Evolutionary conservation across 306 rosid genomes (phyloP).

Genomic region (Ormosia emarginata): DNA sequence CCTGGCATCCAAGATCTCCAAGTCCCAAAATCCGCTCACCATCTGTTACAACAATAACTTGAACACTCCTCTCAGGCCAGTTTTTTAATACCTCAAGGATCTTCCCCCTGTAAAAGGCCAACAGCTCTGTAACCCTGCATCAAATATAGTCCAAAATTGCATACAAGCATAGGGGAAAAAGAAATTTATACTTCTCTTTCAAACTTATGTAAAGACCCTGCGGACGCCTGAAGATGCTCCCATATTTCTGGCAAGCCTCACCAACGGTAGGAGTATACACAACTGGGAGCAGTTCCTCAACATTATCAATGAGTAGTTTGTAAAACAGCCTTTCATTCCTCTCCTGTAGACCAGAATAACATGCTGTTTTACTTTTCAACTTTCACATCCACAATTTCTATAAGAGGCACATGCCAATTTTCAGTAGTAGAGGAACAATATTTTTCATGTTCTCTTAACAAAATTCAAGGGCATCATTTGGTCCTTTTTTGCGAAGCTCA

Average conservation of each 20-base stretch:
- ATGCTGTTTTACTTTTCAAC: background rate
- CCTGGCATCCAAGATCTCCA: slow-evolving; percentile 99
- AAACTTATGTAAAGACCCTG: slow-evolving; percentile 98
- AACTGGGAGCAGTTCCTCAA: slow-evolving; percentile 86
- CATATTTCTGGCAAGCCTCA: slow-evolving; percentile 95
- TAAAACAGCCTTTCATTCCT: slow-evolving; percentile 85
- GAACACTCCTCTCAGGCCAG: slow-evolving; percentile 88
- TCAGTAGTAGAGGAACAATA: background rate
- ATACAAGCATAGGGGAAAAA: background rate
- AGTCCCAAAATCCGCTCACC: slow-evolving; percentile 97
- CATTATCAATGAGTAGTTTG: slow-evolving; percentile 80
- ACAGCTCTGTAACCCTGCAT: background rate
- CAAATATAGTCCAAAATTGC: background rate
- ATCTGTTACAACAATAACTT: slow-evolving; percentile 90
- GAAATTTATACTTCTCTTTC: slow-evolving; percentile 70
- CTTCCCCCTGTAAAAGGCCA: slow-evolving; percentile 60
- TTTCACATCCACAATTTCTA: background rate
- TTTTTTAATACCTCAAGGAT: slow-evolving; percentile 92
- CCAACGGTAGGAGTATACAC: slow-evolving; percentile 95
- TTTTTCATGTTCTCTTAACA: background rate
- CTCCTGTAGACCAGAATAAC: slow-evolving; percentile 56
- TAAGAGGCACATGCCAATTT: background rate
- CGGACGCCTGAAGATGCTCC: slow-evolving; percentile 94
- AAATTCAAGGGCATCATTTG: background rate
- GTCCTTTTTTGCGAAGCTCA: background rate